Base-by-base conservation (phyloP, 805 yeast genomes). In the Saccharomycopsis fodiens region DNA sequence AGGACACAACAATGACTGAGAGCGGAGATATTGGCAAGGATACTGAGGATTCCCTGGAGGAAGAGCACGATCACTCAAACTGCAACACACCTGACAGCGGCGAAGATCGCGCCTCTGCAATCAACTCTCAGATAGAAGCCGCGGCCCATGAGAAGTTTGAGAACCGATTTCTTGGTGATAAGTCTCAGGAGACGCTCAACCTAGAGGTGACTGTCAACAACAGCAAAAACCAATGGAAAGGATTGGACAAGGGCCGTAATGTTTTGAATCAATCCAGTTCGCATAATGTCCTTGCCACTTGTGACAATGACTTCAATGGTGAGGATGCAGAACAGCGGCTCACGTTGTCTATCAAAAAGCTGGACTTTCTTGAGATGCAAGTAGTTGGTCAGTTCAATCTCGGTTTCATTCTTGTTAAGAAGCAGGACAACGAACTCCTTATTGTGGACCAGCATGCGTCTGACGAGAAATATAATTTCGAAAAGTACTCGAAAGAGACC, bases 371-470 rank as follows among this genome's bases (percentile, higher is more conserved):
- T 2, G 59, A 70, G 3, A 91, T 93, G 97, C 62, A 72, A 35
- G 65, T 93, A 10, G 76, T 91, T 4, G 99, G 99, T 0, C 98
- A 93, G 63, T 93, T 93, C 65, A 93, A 93, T 60, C 64, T 84
- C n/a, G 98, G 97, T 0, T 93, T 93, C 55, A 86, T 93, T n/a
- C 59, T 89, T 16, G 93, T 85, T 0, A 68, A 79, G 42, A 61
- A 62, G n/a, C 57, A 59, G 2, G 55, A 51, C n/a, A 59, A 59
- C 2, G 87, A 87, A 57, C 55, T 91, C 27, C 89, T 93, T 56
- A 89, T 93, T 29, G 73, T 93, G 40, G 99, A 93, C 60, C 99
- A 93, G 62, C 99, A 93, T 66, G 98, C 98, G 1, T 85, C 95
- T 53, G 98, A 93, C 65, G 99, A 93, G 57, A 93, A 89, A 55